These are phyloP conservation scores for Aureobasidium uvarum DNA, from an alignment of 2,329 filamentous ascomycete genomes.

Conservation along the genomic window DNA sequence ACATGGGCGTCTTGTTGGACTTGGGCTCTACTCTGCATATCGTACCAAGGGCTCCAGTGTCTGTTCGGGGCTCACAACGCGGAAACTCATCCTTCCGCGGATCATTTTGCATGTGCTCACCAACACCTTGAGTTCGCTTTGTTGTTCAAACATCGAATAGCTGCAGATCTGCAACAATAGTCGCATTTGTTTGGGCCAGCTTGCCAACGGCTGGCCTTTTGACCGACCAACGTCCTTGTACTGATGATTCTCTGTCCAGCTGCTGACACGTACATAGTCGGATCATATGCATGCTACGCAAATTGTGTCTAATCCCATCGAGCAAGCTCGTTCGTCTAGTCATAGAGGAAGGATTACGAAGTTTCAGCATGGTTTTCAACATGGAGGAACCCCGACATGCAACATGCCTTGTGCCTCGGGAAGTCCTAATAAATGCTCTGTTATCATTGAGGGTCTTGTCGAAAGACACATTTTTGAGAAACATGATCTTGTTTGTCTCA, in stretches of 20 bases:
- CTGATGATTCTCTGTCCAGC: neutral
- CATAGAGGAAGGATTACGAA: neutral
- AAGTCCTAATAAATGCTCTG: neutral
- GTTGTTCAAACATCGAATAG: conserved; percentile 1
- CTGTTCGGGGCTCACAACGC: neutral
- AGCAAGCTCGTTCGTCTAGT: neutral
- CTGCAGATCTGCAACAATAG: conserved; percentile 25
- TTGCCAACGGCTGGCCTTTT: conserved; percentile 12
- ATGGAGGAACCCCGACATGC: neutral
- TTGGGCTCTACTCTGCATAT: neutral
- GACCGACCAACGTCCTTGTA: neutral
- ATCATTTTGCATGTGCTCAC: conserved; percentile 2
- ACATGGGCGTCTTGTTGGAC: neutral
- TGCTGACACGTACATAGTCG: neutral
- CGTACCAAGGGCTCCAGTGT: neutral
- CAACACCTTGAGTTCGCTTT: neutral
- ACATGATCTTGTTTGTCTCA: neutral
- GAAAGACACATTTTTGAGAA: neutral
- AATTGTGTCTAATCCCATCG: neutral
- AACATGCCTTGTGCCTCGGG: neutral
- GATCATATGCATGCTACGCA: neutral
- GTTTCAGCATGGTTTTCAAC: neutral
- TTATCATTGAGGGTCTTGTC: neutral
- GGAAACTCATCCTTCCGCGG: conserved; percentile 12
- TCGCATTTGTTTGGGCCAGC: neutral